These are phyloP conservation scores for Chlorella sp. DNA, from an alignment of 139 green algal genomes.

Conservation along the genomic window DNA sequence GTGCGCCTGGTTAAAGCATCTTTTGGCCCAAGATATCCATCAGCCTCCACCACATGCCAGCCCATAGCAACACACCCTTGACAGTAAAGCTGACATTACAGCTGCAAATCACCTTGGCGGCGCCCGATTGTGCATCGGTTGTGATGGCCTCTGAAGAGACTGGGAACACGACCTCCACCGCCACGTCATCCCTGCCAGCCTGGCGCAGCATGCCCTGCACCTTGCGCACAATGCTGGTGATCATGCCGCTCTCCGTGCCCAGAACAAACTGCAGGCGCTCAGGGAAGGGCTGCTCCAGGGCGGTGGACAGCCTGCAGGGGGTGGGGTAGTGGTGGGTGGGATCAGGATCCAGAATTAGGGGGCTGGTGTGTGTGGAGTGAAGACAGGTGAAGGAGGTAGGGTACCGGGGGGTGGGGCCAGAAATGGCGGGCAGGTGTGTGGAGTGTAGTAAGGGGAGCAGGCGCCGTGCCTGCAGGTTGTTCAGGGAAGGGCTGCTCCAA, in stretches of 20 bases:
- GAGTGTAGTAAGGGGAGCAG: too few relatives aligned
- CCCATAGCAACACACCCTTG: too few relatives aligned
- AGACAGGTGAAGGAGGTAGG: too few relatives aligned
- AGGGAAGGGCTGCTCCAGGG: slow-evolving; percentile 65
- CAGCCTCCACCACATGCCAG: too few relatives aligned
- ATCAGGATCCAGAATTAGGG: too few relatives aligned
- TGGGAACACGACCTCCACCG: slow-evolving; percentile 98
- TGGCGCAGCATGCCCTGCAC: slow-evolving; percentile 74
- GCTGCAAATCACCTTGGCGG: neutral
- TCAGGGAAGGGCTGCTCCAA: slow-evolving; percentile 71
- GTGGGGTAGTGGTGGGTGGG: neutral
- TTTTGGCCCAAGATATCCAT: too few relatives aligned
- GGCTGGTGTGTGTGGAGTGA: too few relatives aligned
- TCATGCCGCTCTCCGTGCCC: slow-evolving; percentile 98
- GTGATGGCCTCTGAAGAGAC: slow-evolving; percentile 87
- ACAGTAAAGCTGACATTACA: too few relatives aligned
- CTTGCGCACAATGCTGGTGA: slow-evolving; percentile 95
- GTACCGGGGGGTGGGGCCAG: too few relatives aligned
- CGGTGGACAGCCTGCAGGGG: slow-evolving; percentile 49
- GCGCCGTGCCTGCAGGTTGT: slow-evolving; percentile 75
- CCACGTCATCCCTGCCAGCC: slow-evolving; percentile 68
- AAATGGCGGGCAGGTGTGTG: too few relatives aligned
- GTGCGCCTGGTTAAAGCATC: too few relatives aligned
- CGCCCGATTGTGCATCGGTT: slow-evolving; percentile 52
- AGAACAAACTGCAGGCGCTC: slow-evolving; percentile 93